These are phyloP conservation scores for Syncephalastrum contaminatum DNA, from an alignment of 371 early-diverging fungal genomes.

Conservation along the genomic window DNA sequence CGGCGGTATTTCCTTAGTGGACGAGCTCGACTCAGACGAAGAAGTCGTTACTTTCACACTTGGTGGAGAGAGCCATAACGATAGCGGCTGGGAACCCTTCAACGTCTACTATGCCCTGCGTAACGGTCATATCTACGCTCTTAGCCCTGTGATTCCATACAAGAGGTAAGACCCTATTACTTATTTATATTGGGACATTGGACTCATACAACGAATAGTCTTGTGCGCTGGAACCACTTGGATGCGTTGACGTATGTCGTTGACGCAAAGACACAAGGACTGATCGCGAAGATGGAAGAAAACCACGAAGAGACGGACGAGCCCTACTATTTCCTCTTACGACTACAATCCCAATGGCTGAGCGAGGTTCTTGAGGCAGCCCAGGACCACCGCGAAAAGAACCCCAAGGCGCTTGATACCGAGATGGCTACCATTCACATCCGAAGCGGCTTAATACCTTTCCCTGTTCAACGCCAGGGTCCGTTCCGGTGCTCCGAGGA, in stretches of 20 bases:
- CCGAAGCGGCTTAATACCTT: conserved; percentile 12
- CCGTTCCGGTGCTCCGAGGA: conserved; percentile 28
- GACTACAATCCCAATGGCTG: conserved; percentile 40
- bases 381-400: conserved; percentile 9
- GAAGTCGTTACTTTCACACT: conserved; percentile 42
- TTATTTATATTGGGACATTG: not conserved
- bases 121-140: conserved; percentile 39
- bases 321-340: conserved; percentile 22
- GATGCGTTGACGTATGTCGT: conserved; percentile 32
- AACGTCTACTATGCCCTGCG: conserved; percentile 42
- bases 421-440: conserved; percentile 21
- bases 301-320: conserved; percentile 7
- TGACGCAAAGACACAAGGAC: conserved; percentile 25
- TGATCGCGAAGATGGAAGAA: conserved; percentile 2
- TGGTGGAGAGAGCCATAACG: conserved; percentile 30
- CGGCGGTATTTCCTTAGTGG: conserved; percentile 23
- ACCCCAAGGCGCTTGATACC: conserved; percentile 5
- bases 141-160: conserved; percentile 45
- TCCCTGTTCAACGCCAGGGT: conserved; percentile 35
- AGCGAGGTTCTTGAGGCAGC: conserved; percentile 25
- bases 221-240: conserved; percentile 33
- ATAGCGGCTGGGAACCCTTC: conserved; percentile 44
- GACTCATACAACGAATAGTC: conserved; percentile 10
- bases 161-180: conserved; percentile 23
- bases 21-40: conserved; percentile 35